Percentiles rank a stretch among this genome's conserved stretches.
phyloP scores from a whole-genome alignment of 192 early-diverging fungal genomes.

The Lobulomyces angularis region DNA sequence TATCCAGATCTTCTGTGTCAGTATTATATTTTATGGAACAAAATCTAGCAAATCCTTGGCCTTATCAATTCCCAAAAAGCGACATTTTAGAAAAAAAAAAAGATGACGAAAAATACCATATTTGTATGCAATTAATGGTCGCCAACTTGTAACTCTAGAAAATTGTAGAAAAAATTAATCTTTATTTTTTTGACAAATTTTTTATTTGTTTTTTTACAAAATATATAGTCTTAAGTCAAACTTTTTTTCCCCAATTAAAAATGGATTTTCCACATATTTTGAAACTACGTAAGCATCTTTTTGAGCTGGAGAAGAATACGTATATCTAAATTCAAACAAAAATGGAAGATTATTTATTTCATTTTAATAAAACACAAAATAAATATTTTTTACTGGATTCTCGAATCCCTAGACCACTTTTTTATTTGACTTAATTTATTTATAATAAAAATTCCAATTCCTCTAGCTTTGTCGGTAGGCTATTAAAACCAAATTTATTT shows the following conservation, averaged over 20 bases:
- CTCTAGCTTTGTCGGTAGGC: conserved; percentile 44
- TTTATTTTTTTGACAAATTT: conserved; percentile 2
- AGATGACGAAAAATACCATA: no score
- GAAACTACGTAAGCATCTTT: conserved; percentile 46
- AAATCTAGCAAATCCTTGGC: conserved; percentile 37
- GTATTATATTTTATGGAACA: conserved; percentile 39
- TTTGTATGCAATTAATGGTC: conserved; percentile 41
- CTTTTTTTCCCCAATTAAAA: conserved; percentile 45
- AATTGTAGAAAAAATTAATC: conserved; percentile 9
- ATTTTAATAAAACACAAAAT: neutral
- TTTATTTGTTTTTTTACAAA: conserved; percentile 17
- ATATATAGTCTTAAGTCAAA: conserved; percentile 46
- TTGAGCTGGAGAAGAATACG: conserved; percentile 25
- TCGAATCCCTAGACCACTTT: conserved; percentile 43
- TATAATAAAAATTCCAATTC: conserved; percentile 50
- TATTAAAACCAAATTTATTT: no score
- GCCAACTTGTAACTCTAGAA: conserved; percentile 43
- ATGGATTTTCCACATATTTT: conserved; percentile 39
- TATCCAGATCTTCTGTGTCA: conserved; percentile 36
- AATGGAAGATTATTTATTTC: neutral
- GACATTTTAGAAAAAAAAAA: no score
- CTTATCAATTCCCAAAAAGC: no score
- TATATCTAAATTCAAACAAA: neutral
- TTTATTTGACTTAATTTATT: conserved; percentile 44
- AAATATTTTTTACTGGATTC: conserved; percentile 21